Percentiles rank a stretch among this genome's conserved stretches.
These are phyloP conservation scores for Tephrocybe sp. DNA, from an alignment of 768 basidiomycete genomes.

Conservation along the genomic window DNA sequence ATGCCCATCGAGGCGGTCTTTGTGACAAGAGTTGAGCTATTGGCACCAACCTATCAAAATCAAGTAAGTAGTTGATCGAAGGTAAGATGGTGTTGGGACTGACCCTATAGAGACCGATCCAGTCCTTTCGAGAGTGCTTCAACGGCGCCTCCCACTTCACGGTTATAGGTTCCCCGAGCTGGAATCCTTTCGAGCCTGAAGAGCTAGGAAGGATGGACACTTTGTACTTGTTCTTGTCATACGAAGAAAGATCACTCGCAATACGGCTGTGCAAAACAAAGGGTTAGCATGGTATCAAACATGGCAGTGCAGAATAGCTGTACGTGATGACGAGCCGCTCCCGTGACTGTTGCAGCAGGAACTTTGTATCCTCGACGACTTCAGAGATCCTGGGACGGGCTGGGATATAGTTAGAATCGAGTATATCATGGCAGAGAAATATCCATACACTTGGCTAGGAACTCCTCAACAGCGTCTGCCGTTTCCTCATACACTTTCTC, in stretches of 20 bases:
- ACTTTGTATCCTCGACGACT: constrained; percentile 91
- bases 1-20: constrained; percentile 82
- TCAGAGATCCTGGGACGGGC: constrained; percentile 88
- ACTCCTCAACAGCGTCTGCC: constrained; percentile 90
- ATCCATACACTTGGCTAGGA: constrained; percentile 82
- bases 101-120: constrained; percentile 93
- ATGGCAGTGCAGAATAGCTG: constrained; percentile 25
- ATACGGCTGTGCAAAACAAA: constrained; percentile 59
- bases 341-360: constrained; percentile 86
- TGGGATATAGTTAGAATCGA: constrained; percentile 28
- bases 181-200: constrained; percentile 62
- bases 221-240: constrained; percentile 80
- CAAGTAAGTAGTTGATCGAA: constrained; percentile 8
- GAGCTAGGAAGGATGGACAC: constrained; percentile 56
- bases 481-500: constrained; percentile 97
- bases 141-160: constrained; percentile 87
- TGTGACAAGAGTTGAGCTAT: constrained; percentile 81
- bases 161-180: constrained; percentile 87
- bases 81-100: constrained; percentile 17
- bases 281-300: constrained; percentile 4
- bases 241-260: constrained; percentile 75
- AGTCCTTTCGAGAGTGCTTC: constrained; percentile 88
- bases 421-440: neutral
- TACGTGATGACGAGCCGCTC: constrained; percentile 93
- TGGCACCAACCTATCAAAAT: constrained; percentile 72